Percentiles rank a stretch among this genome's conserved stretches.
Conservation (phyloP, 2,329 filamentous ascomycete species). For the Scedosporium apiospermum region DNA sequence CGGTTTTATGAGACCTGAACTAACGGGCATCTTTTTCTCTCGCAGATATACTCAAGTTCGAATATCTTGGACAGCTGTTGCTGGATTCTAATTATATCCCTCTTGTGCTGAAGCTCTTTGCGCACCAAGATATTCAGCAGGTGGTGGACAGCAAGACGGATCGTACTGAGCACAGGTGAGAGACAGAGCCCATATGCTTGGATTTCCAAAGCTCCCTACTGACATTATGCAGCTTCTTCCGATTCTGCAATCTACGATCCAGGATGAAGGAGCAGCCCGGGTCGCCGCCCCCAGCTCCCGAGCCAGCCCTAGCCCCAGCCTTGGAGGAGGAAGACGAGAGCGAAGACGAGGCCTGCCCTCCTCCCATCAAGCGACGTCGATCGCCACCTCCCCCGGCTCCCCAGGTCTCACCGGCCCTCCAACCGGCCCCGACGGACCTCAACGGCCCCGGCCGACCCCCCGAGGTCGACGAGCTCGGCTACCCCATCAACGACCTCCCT, state of each 20-base stretch:
- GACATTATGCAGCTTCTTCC: slow-evolving; percentile 60
- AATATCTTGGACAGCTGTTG: slow-evolving; percentile 87
- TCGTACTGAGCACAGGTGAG: slow-evolving; percentile 68
- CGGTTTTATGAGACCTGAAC: not conserved
- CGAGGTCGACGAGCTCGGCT: slow-evolving; percentile 80
- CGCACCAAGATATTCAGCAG: slow-evolving; percentile 87
- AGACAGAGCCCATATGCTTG: not conserved
- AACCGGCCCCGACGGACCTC: not conserved
- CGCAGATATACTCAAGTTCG: slow-evolving; percentile 83
- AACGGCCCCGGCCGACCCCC: slow-evolving; percentile 25
- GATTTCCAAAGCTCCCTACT: no score
- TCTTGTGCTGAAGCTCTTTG: slow-evolving; percentile 84
- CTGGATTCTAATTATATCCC: slow-evolving; percentile 94
- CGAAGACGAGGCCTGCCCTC: slow-evolving; percentile 72
- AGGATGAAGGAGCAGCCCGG: slow-evolving; percentile 9
- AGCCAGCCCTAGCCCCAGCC: not conserved
- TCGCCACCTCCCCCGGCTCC: slow-evolving; percentile 30
- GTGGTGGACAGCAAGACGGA: slow-evolving; percentile 81
- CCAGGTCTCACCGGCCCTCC: not conserved
- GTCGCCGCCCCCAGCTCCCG: slow-evolving; percentile 8
- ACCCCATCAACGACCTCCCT: slow-evolving; percentile 62
- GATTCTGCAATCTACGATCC: slow-evolving; percentile 70
- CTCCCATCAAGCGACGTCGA: slow-evolving; percentile 61
- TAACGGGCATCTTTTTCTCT: slow-evolving; percentile 10
- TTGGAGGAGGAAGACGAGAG: slow-evolving; percentile 33